phyloP scores from a whole-genome alignment of 176 grass and related monocot species.

The Tillandsia fasciculata region DNA sequence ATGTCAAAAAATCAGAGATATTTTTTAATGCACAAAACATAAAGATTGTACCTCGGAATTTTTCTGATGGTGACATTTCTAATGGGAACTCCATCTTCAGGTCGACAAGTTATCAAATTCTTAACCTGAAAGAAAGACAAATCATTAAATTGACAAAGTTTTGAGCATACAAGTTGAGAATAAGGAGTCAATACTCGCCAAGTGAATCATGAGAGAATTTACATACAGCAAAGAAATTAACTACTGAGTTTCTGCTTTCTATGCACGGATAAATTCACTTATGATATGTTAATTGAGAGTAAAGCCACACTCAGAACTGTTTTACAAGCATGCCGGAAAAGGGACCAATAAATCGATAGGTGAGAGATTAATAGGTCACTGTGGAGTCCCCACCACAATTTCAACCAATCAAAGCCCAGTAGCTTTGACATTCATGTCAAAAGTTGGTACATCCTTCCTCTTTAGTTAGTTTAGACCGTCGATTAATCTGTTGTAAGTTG shows the following conservation, averaged over 20 bases:
- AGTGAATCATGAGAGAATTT: background rate
- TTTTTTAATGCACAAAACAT: background rate
- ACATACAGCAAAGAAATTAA: background rate
- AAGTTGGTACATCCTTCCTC: too few species aligned
- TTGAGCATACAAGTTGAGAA: slow-evolving; percentile 7
- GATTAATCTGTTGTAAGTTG: too few species aligned
- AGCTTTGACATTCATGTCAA: too few species aligned
- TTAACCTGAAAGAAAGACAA: slow-evolving; percentile 60
- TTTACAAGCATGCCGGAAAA: too few species aligned
- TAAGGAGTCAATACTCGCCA: slow-evolving; percentile 8
- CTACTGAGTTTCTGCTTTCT: background rate
- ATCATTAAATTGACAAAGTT: slow-evolving; percentile 7
- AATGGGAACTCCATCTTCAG: slow-evolving; percentile 76
- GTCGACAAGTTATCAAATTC: slow-evolving; percentile 85
- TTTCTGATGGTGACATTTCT: slow-evolving; percentile 93
- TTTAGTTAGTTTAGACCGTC: too few species aligned
- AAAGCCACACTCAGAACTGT: too few species aligned
- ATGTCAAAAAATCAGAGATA: background rate
- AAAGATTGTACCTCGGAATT: slow-evolving; percentile 75
- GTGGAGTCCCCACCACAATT: too few species aligned
- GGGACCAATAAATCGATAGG: too few species aligned
- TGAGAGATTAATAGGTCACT: too few species aligned
- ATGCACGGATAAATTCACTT: background rate
- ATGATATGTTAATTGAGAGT: background rate
- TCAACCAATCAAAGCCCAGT: too few species aligned